phyloP scores from a whole-genome alignment of 2,329 filamentous ascomycete species.

The Ophiocordyceps robertsii region DNA sequence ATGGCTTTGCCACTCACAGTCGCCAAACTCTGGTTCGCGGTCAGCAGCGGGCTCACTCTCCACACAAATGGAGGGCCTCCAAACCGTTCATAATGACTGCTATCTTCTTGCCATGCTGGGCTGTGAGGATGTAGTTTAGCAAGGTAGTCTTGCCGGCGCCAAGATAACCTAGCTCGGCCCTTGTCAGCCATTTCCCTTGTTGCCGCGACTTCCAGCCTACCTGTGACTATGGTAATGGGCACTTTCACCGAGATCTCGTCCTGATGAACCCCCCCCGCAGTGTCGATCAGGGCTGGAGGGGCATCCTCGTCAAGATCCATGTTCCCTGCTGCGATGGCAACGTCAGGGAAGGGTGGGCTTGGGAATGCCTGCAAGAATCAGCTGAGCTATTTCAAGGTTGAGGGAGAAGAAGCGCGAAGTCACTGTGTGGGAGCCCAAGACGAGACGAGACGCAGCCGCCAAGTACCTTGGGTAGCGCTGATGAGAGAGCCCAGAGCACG shows the following conservation, averaged over 20 bases:
- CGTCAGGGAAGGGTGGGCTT: not conserved
- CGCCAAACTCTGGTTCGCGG: constrained; percentile 54
- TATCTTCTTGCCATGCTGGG: constrained; percentile 93
- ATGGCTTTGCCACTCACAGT: constrained; percentile 44
- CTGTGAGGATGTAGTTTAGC: constrained; percentile 89
- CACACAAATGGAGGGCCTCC: not conserved
- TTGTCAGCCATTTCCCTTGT: not conserved
- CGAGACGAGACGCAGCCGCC: no score
- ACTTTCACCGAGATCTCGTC: constrained; percentile 51
- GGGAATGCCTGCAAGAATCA: not conserved
- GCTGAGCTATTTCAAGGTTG: not conserved
- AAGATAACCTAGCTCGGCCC: constrained; percentile 57
- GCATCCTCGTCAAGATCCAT: constrained; percentile 56
- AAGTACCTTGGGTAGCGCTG: no score
- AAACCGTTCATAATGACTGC: constrained; percentile 88
- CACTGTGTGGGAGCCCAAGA: no score
- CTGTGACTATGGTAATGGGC: constrained; percentile 75
- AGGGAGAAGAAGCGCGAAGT: no score
- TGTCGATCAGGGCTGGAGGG: constrained; percentile 50
- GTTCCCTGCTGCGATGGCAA: constrained; percentile 4
- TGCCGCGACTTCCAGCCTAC: constrained; percentile 21
- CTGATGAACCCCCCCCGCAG: constrained; percentile 20
- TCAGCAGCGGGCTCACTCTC: not conserved
- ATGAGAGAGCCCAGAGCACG: no score
- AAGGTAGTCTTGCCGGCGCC: constrained; percentile 93